Conservation (phyloP, 129 eudicot species). For the Flaveria ramosissima region DNA sequence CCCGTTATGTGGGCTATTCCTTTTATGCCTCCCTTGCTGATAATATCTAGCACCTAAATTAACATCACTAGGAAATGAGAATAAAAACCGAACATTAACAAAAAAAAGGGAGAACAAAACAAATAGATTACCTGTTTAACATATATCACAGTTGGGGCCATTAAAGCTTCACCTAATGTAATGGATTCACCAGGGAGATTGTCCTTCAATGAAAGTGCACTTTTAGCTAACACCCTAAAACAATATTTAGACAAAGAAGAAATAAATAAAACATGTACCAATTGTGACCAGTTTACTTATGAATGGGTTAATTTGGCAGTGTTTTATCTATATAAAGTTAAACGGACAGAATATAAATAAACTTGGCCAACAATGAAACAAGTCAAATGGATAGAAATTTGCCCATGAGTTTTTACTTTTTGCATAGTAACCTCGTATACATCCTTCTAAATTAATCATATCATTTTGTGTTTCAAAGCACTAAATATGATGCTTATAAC, state of each 20-base stretch:
- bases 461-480: not conserved
- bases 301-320: not conserved
- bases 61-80: conserved; percentile 11
- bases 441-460: not conserved
- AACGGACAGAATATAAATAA: not conserved
- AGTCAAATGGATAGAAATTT: not conserved
- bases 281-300: not conserved
- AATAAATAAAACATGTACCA: not conserved
- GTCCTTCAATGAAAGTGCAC: conserved; percentile 67
- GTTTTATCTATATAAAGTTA: not conserved
- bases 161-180: conserved; percentile 76
- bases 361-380: not conserved
- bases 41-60: conserved; percentile 79
- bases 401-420: not conserved
- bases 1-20: conserved; percentile 97
- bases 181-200: conserved; percentile 63
- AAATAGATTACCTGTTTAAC: conserved; percentile 71
- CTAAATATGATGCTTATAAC: not conserved
- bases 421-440: not conserved
- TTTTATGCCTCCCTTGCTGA: conserved; percentile 82
- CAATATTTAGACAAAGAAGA: not conserved
- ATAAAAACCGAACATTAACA: not conserved
- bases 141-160: conserved; percentile 87
- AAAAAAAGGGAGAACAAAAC: conserved; percentile 8
- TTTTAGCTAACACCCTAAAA: conserved; percentile 64